Percentiles rank a stretch among this genome's conserved stretches.
These are phyloP conservation scores for Candida railenensis DNA, from an alignment of 805 yeast genomes.

Conservation along the genomic window DNA sequence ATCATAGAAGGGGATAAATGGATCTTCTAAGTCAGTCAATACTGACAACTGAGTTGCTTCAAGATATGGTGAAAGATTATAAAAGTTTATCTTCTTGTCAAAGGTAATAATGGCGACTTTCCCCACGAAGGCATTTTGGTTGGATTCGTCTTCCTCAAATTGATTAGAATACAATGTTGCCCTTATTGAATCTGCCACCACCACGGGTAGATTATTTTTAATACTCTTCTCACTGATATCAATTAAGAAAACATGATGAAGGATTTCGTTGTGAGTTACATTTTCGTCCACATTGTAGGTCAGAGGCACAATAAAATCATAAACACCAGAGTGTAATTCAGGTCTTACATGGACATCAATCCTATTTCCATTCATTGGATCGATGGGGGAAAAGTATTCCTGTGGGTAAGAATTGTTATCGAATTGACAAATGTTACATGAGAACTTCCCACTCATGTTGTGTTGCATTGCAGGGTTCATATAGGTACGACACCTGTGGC, in stretches of 20 bases:
- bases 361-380: slow-evolving; percentile 55
- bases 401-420: slow-evolving; percentile 62
- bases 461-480: slow-evolving; percentile 80
- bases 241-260: slow-evolving; percentile 70
- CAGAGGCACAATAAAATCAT: slow-evolving; percentile 77
- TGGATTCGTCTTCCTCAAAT: slow-evolving; percentile 10
- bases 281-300: slow-evolving; percentile 59
- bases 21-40: slow-evolving; percentile 69
- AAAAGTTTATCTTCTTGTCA: slow-evolving; percentile 72
- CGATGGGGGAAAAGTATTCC: slow-evolving; percentile 65
- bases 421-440: slow-evolving; percentile 86
- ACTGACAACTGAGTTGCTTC: slow-evolving; percentile 59
- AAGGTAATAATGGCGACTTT: slow-evolving; percentile 73
- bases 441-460: slow-evolving; percentile 58
- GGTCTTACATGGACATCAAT: slow-evolving; percentile 65
- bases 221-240: slow-evolving; percentile 65
- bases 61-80: slow-evolving; percentile 57
- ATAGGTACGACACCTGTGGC: slow-evolving; percentile 89
- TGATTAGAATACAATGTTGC: slow-evolving; percentile 34
- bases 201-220: slow-evolving; percentile 57
- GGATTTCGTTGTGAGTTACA: slow-evolving; percentile 36
- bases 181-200: slow-evolving; percentile 70
- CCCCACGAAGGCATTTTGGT: slow-evolving; percentile 15
- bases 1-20: slow-evolving; percentile 74
- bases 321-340: slow-evolving; percentile 79